Evolutionary conservation across 495 filamentous ascomycete species (phyloP).

Genomic region (Penicillium alfredii): DNA sequence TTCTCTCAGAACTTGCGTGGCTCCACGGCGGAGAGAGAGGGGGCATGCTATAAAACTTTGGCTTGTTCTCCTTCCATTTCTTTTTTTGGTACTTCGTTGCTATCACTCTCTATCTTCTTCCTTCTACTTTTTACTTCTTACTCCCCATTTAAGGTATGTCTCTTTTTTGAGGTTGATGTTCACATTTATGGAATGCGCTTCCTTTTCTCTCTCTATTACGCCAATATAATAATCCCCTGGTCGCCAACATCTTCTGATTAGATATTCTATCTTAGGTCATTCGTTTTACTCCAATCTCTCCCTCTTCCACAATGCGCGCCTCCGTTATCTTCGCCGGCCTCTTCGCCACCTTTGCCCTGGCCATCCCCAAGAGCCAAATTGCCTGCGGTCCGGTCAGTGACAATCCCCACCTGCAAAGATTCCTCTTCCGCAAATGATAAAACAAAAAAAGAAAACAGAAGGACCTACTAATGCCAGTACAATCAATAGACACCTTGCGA

Average conservation of each 20-base stretch:
- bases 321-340: slow-evolving; percentile 14
- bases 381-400: slow-evolving; percentile 10
- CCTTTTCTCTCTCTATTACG: background rate
- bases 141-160: background rate
- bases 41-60: slow-evolving; percentile 20
- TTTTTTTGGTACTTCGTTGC: slow-evolving; percentile 1
- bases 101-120: background rate
- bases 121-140: slow-evolving; percentile 1
- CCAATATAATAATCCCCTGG: background rate
- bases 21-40: too few species aligned
- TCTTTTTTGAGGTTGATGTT: background rate
- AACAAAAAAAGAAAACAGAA: too few species aligned
- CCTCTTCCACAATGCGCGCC: slow-evolving; percentile 13
- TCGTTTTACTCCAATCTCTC: background rate
- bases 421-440: too few species aligned
- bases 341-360: slow-evolving; percentile 12
- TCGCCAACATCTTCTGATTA: background rate
- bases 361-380: slow-evolving; percentile 10
- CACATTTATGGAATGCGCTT: background rate
- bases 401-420: background rate
- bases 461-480: too few species aligned
- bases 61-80: slow-evolving; percentile 2
- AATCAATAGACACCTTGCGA: too few species aligned
- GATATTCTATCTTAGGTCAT: background rate
- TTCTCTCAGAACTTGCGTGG: too few species aligned